Conservation (phyloP, 352 stramenopile species). For the Globisporangium parvum region DNA sequence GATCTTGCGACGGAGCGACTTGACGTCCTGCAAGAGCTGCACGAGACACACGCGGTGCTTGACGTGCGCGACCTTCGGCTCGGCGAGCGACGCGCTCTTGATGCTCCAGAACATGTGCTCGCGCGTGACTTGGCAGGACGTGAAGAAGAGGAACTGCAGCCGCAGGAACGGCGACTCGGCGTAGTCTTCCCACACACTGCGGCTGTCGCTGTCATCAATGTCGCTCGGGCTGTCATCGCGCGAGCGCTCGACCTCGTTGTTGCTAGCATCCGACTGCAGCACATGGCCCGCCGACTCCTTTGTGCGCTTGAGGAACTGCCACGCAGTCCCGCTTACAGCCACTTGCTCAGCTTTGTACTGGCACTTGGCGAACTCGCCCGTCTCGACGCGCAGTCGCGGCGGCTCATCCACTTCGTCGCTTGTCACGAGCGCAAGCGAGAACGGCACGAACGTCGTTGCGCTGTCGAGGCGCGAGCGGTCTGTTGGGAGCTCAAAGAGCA, state of each 20-base stretch:
- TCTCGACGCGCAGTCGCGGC: constrained; percentile 47
- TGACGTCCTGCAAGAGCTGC: constrained; percentile 58
- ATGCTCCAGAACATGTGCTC: constrained; percentile 73
- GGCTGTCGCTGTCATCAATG: constrained; percentile 1
- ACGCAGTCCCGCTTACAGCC: constrained; percentile 38
- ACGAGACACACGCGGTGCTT: constrained; percentile 57
- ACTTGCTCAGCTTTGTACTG: constrained; percentile 58
- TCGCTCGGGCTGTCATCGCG: background rate
- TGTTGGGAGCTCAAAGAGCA: constrained; percentile 60
- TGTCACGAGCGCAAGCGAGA: constrained; percentile 45
- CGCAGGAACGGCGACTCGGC: constrained; percentile 59
- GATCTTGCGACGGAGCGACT: constrained; percentile 28
- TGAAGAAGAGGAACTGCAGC: constrained; percentile 65
- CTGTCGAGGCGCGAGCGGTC: constrained; percentile 29
- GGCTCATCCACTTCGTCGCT: constrained; percentile 26
- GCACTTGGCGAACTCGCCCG: constrained; percentile 61
- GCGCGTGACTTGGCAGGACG: constrained; percentile 62
- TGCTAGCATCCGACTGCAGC: constrained; percentile 2
- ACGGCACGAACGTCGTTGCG: constrained; percentile 35
- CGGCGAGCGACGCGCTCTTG: constrained; percentile 52
- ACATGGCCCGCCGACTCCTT: constrained; percentile 20
- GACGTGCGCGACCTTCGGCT: constrained; percentile 51
- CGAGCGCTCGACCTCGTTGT: background rate
- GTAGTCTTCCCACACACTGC: constrained; percentile 51
- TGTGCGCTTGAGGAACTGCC: constrained; percentile 35